These are phyloP conservation scores for Nannochloropsis gaditana DNA, from an alignment of 108 stramenopile species.

Conservation along the genomic window DNA sequence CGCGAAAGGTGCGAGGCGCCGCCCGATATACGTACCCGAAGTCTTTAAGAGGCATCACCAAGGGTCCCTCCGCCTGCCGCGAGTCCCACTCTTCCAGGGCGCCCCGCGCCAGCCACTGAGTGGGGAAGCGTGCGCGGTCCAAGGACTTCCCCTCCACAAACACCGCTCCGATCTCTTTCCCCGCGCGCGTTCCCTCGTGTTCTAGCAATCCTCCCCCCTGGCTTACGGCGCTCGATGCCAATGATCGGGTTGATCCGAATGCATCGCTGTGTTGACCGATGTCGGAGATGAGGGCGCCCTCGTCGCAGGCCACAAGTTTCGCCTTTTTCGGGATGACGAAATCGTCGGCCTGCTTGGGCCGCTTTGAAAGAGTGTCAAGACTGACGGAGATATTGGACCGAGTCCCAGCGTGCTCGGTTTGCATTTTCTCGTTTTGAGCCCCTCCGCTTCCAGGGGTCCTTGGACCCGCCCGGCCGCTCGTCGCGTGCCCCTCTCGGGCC, in stretches of 20 bases:
- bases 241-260: background rate
- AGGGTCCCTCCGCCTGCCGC: background rate
- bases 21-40: background rate
- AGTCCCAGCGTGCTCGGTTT: too few species aligned
- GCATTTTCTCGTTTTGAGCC: too few species aligned
- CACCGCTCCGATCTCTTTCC: background rate
- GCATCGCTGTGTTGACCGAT: background rate
- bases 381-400: too few species aligned
- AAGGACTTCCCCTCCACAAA: background rate
- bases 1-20: too few species aligned
- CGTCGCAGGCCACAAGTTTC: too few species aligned
- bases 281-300: too few species aligned
- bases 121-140: background rate
- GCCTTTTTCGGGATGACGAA: background rate
- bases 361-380: background rate
- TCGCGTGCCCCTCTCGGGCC: too few species aligned
- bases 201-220: background rate
- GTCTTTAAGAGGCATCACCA: background rate
- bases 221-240: too few species aligned
- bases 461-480: too few species aligned
- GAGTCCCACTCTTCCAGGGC: background rate
- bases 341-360: background rate
- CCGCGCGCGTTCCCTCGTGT: background rate
- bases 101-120: background rate
- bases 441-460: too few species aligned